Base-by-base conservation (phyloP, 352 stramenopile species). In the Phytophthora lateralis region DNA sequence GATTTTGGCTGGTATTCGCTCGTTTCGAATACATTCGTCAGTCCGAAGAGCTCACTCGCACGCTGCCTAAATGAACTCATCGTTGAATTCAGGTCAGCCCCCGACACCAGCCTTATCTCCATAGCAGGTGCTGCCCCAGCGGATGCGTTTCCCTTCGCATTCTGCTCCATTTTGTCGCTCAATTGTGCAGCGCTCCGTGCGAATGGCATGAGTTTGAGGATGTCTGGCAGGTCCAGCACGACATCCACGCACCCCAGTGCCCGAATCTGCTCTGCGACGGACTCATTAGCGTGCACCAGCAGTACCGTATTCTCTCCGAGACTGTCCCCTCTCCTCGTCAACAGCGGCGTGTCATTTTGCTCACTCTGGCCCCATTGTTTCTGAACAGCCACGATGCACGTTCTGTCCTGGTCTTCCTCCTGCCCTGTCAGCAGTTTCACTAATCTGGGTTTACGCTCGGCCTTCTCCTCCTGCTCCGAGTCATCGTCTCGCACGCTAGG, bases 191-290 rank as follows among this genome's bases (percentile, higher is more conserved):
- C 63, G 35, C 74, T 88, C 26, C 80, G 64, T 5, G 80, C 80
- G 17, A 95, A 88, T 10, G 85, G 85, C 67, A 87, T 74, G 17
- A 95, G 62, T 60, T 93, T 95, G 46, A 91, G 59, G 39, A 94
- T 73, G 21, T 68, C 38, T 6, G 79, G 79, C 21, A 90, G 38
- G 32, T 76, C 53, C 35, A 82, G 53, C 27, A 89, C 68, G 34
- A 51, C 69, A 6, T 78, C 73, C 27, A 88, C 71, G 30, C 81
- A 89, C n/a, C 69, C 58, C 14, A 90, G 55, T 1, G 43, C 60
- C 46, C 70, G 65, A 62, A 90, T 55, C 8, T 63, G 47, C 5
- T 66, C 53, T 3, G 71, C 71, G 4, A 76, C 27, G 3, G 55
- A 32, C 34, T 60, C 39, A 8, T 80, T 66, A 4, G 83, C 53